These are phyloP conservation scores for Penicillium vulpinum DNA, from an alignment of 2,329 filamentous ascomycete species.

Conservation along the genomic window DNA sequence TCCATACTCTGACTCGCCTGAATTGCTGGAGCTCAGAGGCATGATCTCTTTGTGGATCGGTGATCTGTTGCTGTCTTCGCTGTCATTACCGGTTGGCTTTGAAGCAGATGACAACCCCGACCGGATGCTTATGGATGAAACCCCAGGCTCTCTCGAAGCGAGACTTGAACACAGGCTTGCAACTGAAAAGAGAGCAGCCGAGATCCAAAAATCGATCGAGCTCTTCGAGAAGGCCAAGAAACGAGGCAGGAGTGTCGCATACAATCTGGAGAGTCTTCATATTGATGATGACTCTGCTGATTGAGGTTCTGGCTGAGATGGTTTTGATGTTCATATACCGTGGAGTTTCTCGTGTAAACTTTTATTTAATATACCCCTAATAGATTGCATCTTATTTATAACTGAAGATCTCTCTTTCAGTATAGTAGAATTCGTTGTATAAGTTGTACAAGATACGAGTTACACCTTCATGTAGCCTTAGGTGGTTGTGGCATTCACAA, in stretches of 20 bases:
- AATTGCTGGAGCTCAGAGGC: constrained; percentile 69
- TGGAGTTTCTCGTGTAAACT: not conserved
- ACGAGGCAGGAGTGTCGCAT: constrained; percentile 32
- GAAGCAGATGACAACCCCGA: constrained; percentile 18
- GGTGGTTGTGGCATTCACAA: not conserved
- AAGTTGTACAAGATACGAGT: not conserved
- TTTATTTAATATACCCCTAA: constrained; percentile 1
- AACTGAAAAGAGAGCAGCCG: constrained; percentile 34
- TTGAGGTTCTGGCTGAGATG: not conserved
- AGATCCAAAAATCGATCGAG: constrained; percentile 34
- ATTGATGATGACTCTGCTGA: constrained; percentile 25
- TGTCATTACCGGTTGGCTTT: constrained; percentile 24
- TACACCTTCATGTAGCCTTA: not conserved
- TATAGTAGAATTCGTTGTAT: not conserved
- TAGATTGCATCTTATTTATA: not conserved
- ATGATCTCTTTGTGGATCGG: constrained; percentile 74
- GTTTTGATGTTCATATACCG: not conserved
- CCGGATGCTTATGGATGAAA: constrained; percentile 21
- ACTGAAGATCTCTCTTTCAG: not conserved
- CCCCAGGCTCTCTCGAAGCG: constrained; percentile 29
- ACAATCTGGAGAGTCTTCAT: constrained; percentile 32
- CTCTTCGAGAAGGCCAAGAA: constrained; percentile 38
- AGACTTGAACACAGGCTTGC: constrained; percentile 36
- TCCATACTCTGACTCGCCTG: constrained; percentile 68
- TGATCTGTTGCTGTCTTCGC: constrained; percentile 56